Percentiles rank a stretch among this genome's conserved stretches.
Evolutionary conservation across 2,329 filamentous ascomycete species (phyloP).

Genomic region (Basipetospora chlamydospora): DNA sequence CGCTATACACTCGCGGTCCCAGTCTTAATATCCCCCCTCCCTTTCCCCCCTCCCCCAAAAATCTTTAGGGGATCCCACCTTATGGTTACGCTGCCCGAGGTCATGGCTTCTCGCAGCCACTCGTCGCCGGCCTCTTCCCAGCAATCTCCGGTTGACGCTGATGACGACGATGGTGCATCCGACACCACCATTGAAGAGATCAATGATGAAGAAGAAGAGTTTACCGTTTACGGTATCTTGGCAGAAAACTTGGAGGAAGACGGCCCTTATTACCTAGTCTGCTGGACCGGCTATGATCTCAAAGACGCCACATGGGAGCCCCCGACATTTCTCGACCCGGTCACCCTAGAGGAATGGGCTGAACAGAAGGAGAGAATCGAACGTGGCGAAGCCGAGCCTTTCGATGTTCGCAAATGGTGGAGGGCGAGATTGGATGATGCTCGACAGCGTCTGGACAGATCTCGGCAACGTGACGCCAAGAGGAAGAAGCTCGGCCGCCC

Average conservation of each 20-base stretch:
- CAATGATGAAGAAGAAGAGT: conserved; percentile 27
- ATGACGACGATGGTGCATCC: conserved; percentile 16
- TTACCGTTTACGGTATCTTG: conserved; percentile 35
- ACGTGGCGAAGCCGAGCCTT: neutral
- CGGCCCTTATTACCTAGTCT: conserved; percentile 18
- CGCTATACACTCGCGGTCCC: no score
- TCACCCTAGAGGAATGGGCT: conserved; percentile 1
- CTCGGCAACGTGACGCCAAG: neutral
- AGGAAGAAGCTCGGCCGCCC: neutral
- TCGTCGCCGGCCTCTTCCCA: neutral
- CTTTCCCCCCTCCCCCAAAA: no score
- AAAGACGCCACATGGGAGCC: conserved; percentile 34
- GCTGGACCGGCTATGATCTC: conserved; percentile 22
- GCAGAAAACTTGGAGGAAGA: conserved; percentile 22
- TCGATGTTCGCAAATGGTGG: conserved; percentile 3
- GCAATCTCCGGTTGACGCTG: conserved; percentile 3
- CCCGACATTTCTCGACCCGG: conserved; percentile 1
- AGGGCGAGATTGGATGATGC: conserved; percentile 24
- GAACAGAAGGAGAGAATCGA: neutral
- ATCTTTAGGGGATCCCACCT: no score
- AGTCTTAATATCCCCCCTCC: no score
- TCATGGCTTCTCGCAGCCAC: no score
- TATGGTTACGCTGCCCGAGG: no score
- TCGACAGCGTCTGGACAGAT: conserved; percentile 23
- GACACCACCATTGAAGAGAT: conserved; percentile 19